Conservation (phyloP, 129 eudicot species). For the Silybum marianum region DNA sequence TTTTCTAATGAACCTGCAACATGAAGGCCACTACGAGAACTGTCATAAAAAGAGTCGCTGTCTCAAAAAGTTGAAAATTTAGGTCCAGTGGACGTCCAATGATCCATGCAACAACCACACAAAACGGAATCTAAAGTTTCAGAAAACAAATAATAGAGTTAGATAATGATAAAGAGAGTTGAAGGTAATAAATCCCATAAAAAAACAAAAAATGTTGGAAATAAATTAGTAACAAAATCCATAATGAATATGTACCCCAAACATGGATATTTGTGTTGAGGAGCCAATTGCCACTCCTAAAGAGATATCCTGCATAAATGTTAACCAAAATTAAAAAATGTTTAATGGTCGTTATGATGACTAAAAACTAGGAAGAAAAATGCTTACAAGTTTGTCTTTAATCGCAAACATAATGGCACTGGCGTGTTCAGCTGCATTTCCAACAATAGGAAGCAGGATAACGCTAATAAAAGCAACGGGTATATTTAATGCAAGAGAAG, state of each 20-base stretch:
- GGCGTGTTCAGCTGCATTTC: constrained; percentile 98
- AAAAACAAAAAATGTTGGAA: neutral
- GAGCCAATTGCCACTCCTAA: constrained; percentile 95
- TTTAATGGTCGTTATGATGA: neutral
- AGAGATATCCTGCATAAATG: constrained; percentile 67
- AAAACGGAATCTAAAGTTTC: constrained; percentile 77
- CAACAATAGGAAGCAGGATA: constrained; percentile 82
- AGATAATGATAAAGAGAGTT: neutral
- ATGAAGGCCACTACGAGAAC: constrained; percentile 86
- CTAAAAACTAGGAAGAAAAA: neutral
- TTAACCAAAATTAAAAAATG: neutral
- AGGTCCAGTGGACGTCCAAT: constrained; percentile 77
- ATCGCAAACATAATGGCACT: constrained; percentile 85
- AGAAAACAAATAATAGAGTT: constrained; percentile 7
- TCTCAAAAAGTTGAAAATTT: constrained; percentile 86
- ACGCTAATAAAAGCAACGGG: constrained; percentile 82
- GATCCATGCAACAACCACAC: constrained; percentile 87
- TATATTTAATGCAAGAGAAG: constrained; percentile 69
- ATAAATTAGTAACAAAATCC: neutral
- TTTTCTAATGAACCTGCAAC: constrained; percentile 63
- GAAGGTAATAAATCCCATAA: neutral
- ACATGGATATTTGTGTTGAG: constrained; percentile 91
- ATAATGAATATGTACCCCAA: constrained; percentile 53
- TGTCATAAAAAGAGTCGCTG: constrained; percentile 76
- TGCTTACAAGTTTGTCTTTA: constrained; percentile 84